Conservation (phyloP, 2,329 filamentous ascomycete genomes). For the Trichoderma polysporum region DNA sequence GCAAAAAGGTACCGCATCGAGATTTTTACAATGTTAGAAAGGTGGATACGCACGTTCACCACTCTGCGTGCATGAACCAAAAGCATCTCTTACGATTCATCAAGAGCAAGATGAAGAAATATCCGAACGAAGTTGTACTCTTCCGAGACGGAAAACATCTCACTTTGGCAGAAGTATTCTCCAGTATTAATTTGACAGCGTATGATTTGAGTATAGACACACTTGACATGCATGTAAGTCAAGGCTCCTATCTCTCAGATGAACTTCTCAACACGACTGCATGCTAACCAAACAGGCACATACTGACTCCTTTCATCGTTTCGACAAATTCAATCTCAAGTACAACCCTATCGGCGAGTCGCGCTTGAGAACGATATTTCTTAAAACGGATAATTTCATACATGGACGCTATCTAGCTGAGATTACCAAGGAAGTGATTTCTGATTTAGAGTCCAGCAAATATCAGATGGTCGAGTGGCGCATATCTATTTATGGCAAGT, state of each 20-base stretch:
- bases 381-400: slow-evolving; percentile 98
- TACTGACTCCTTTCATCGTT: slow-evolving; percentile 96
- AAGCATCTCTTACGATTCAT: slow-evolving; percentile 98
- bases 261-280: slow-evolving; percentile 72
- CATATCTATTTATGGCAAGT: slow-evolving; percentile 93
- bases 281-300: slow-evolving; percentile 62
- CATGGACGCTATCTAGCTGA: slow-evolving; percentile 93
- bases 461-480: slow-evolving; percentile 99
- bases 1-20: slow-evolving; percentile 93
- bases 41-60: slow-evolving; percentile 97
- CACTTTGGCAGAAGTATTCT: slow-evolving; percentile 89
- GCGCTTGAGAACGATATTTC: slow-evolving; percentile 91
- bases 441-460: slow-evolving; percentile 96
- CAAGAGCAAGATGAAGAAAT: slow-evolving; percentile 99
- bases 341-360: slow-evolving; percentile 98
- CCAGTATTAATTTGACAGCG: slow-evolving; percentile 94
- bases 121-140: slow-evolving; percentile 87
- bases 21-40: slow-evolving; percentile 99
- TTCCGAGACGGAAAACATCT: slow-evolving; percentile 90
- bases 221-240: slow-evolving; percentile 90
- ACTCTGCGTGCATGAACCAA: slow-evolving; percentile 99
- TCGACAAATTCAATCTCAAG: slow-evolving; percentile 99
- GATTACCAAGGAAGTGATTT: slow-evolving; percentile 96
- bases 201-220: slow-evolving; percentile 99
- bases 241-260: slow-evolving; percentile 52